phyloP scores from a whole-genome alignment of 768 basidiomycete genomes.

The Boletellus emodensis region DNA sequence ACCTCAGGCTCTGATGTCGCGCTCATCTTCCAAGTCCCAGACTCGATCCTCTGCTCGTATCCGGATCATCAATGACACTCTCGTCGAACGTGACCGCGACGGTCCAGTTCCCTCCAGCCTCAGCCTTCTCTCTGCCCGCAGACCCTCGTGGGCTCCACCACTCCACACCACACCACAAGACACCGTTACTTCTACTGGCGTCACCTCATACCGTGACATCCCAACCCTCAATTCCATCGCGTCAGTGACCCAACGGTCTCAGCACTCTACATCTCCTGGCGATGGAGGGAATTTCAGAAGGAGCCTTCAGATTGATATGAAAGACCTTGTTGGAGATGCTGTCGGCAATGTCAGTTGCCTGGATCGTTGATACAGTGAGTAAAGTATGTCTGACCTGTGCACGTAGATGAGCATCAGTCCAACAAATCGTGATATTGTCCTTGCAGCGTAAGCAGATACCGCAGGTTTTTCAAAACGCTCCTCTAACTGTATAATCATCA shows the following conservation, averaged over 20 bases:
- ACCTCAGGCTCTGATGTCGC: slow-evolving; percentile 16
- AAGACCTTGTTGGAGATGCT: slow-evolving; percentile 72
- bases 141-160: slow-evolving; percentile 33
- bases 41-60: slow-evolving; percentile 19
- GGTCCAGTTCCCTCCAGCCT: slow-evolving; percentile 26
- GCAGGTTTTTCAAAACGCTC: no score
- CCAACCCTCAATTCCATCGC: slow-evolving; percentile 19
- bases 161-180: slow-evolving; percentile 27
- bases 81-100: slow-evolving; percentile 21
- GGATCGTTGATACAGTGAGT: neutral
- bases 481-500: slow-evolving; percentile 19
- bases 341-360: slow-evolving; percentile 67
- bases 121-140: slow-evolving; percentile 31
- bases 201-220: slow-evolving; percentile 31
- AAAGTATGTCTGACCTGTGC: slow-evolving; percentile 5
- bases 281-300: slow-evolving; percentile 57
- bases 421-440: slow-evolving; percentile 79
- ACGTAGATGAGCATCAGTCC: slow-evolving; percentile 88
- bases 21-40: slow-evolving; percentile 24
- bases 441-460: slow-evolving; percentile 65
- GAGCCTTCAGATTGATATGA: slow-evolving; percentile 75
- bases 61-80: slow-evolving; percentile 16
- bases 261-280: slow-evolving; percentile 37
- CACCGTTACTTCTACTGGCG: slow-evolving; percentile 4
- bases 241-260: slow-evolving; percentile 10